Percentiles rank a stretch among this genome's conserved stretches.
Conservation (phyloP, 148 eudicot genomes). For the Vaccinium vitisidaea region DNA sequence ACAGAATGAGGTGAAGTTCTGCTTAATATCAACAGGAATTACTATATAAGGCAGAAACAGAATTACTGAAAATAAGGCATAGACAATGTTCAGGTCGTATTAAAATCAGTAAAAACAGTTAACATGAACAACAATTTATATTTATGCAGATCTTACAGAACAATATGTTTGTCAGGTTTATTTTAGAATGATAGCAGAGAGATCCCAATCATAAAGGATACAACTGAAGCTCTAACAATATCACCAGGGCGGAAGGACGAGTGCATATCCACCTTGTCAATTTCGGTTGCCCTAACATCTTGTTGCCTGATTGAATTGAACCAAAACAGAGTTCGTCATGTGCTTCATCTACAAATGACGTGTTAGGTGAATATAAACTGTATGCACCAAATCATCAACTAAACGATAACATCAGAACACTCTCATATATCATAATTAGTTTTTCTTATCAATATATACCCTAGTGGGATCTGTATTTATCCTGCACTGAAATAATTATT, state of each 20-base stretch:
- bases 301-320: constrained; percentile 66
- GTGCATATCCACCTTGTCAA: constrained; percentile 97
- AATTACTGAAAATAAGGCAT: not conserved
- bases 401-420: not conserved
- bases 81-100: not conserved
- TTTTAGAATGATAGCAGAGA: constrained; percentile 6
- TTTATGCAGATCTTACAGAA: not conserved
- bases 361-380: not conserved
- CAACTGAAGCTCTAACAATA: constrained; percentile 82
- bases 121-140: not conserved
- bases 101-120: not conserved
- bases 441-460: not conserved
- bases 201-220: constrained; percentile 53
- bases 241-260: constrained; percentile 89
- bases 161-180: not conserved
- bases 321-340: not conserved
- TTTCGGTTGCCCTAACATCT: constrained; percentile 96
- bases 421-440: not conserved
- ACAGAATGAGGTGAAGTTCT: not conserved
- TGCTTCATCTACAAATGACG: not conserved
- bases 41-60: not conserved
- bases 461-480: not conserved
- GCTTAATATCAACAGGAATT: not conserved
- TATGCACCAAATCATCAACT: not conserved
- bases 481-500: not conserved